Evolutionary conservation across 2,329 filamentous ascomycete genomes (phyloP).

Genomic region (Penicillium palitans): DNA sequence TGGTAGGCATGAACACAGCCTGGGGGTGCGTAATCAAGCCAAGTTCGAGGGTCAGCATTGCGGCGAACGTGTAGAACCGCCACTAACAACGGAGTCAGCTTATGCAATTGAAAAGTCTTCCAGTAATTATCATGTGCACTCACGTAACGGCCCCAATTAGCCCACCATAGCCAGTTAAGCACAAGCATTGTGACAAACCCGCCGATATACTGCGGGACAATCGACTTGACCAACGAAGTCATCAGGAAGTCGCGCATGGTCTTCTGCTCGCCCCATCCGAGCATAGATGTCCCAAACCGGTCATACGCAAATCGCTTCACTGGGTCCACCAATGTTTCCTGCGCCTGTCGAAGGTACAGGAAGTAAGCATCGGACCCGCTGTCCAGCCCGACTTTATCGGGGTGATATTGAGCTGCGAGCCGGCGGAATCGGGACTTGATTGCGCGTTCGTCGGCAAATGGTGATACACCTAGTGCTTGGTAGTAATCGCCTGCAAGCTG

Average conservation of each 20-base stretch:
- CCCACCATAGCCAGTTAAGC: slow-evolving; percentile 45
- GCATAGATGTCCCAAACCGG: slow-evolving; percentile 74
- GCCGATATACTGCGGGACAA: slow-evolving; percentile 42
- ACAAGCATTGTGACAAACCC: slow-evolving; percentile 39
- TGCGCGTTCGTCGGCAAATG: slow-evolving; percentile 68
- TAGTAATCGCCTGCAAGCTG: slow-evolving; percentile 75
- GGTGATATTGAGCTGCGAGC: slow-evolving; percentile 69
- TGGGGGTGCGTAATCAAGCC: slow-evolving; percentile 57
- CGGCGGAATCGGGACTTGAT: slow-evolving; percentile 84
- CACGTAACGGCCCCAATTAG: slow-evolving; percentile 48
- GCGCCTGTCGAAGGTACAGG: slow-evolving; percentile 77
- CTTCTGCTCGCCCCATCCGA: slow-evolving; percentile 56
- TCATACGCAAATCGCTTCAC: slow-evolving; percentile 84
- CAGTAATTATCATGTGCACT: slow-evolving; percentile 25
- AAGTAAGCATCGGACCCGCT: slow-evolving; percentile 59
- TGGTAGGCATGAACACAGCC: slow-evolving; percentile 38
- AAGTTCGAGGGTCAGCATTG: slow-evolving; percentile 58
- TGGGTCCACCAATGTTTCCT: slow-evolving; percentile 78
- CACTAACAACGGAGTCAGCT: slow-evolving; percentile 40
- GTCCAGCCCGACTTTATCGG: slow-evolving; percentile 69
- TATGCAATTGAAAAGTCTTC: not conserved
- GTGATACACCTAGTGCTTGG: slow-evolving; percentile 68
- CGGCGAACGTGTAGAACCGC: slow-evolving; percentile 55
- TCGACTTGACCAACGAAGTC: slow-evolving; percentile 56
- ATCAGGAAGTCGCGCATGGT: slow-evolving; percentile 73